Evolutionary conservation across 768 basidiomycete species (phyloP).

Genomic region (Floccularia luteovirens): DNA sequence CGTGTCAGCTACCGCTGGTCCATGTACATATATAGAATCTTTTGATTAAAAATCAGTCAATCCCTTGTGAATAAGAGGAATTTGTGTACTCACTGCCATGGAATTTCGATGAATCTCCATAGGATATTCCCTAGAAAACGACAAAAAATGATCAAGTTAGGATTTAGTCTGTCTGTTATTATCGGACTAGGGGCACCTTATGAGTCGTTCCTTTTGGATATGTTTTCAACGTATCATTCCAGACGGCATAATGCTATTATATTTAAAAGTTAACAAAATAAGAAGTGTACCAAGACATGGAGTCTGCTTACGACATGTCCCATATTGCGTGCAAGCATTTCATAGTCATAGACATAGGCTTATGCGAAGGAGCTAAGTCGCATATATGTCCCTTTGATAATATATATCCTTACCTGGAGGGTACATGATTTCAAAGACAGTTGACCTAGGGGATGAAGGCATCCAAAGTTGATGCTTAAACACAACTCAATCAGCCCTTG

Average conservation of each 20-base stretch:
- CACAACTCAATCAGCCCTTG: background rate
- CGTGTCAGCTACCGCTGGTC: background rate
- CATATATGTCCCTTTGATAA: background rate
- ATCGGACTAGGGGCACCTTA: too few species aligned
- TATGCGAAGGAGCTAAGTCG: constrained; percentile 3
- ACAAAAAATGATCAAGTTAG: background rate
- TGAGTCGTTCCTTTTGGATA: constrained; percentile 15
- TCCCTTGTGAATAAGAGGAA: background rate
- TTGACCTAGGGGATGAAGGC: constrained; percentile 53
- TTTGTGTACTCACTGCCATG: background rate
- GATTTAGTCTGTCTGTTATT: background rate
- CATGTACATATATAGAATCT: background rate
- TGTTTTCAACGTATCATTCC: constrained; percentile 51
- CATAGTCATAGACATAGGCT: constrained; percentile 23
- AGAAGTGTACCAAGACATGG: background rate
- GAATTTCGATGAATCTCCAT: background rate
- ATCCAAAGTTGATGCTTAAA: constrained; percentile 65
- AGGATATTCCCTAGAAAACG: background rate
- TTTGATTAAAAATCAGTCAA: background rate
- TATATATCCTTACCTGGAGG: constrained; percentile 36
- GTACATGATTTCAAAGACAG: constrained; percentile 64
- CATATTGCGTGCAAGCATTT: constrained; percentile 21
- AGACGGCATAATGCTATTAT: constrained; percentile 49
- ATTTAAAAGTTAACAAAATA: background rate
- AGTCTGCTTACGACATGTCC: constrained; percentile 18